Percentiles rank a stretch among this genome's conserved stretches.
phyloP scores from a whole-genome alignment of 148 eudicot genomes.

The Arbutus unedo region DNA sequence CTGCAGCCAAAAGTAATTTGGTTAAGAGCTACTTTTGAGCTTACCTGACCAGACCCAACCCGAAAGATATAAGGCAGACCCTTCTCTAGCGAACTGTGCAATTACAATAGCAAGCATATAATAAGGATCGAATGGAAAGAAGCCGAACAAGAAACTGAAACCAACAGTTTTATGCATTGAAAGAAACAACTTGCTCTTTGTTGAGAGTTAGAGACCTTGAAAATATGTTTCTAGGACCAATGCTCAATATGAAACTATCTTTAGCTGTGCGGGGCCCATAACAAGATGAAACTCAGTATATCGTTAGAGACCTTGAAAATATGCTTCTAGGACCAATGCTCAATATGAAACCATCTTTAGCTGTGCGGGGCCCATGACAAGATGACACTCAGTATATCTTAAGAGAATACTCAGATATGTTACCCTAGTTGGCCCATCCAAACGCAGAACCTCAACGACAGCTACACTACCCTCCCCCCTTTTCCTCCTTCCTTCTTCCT shows the following conservation, averaged over 20 bases:
- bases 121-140: neutral
- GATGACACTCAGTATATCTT: neutral
- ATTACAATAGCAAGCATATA: neutral
- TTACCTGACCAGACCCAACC: constrained; percentile 96
- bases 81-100: constrained; percentile 86
- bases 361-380: neutral
- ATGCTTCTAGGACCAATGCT: neutral
- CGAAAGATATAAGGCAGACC: constrained; percentile 77
- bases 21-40: neutral
- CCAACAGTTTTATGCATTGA: neutral
- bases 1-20: neutral
- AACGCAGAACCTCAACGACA: neutral
- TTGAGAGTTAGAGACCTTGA: neutral
- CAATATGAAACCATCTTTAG: neutral
- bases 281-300: neutral
- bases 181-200: neutral
- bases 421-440: neutral
- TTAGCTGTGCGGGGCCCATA: neutral
- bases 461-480: neutral
- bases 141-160: neutral
- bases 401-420: neutral
- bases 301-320: neutral
- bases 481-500: too few species aligned
- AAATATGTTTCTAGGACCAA: neutral
- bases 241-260: neutral